Base-by-base conservation (phyloP, 2,329 filamentous ascomycete species). In the Aspergillus sojae region DNA sequence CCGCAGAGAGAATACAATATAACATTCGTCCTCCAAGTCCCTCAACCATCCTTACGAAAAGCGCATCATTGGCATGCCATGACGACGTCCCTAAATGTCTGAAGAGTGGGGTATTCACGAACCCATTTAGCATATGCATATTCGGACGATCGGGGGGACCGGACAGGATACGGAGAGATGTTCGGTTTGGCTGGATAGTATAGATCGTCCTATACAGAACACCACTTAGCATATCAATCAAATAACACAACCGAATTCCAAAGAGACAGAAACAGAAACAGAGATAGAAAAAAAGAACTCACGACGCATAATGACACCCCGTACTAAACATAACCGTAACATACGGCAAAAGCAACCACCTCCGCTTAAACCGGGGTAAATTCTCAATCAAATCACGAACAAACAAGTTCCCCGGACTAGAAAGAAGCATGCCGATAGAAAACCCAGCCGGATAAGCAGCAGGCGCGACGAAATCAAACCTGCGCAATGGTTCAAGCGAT, bases 271-370 rank as follows among this genome's bases (percentile, higher is more conserved):
- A 21, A 1, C 21, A 21, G 21, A 21, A 21, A 21, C 21, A 21
- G 21, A 34, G 3, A 1, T 1, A 21, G 1, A 28, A 39, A 28
- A 41, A 59, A 26, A 45, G 39, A 28, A 70, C 75, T 45, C 67
- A 78, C 74, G 78, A 80, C 28, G 77, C 78, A 62, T 78, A 81
- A 62, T 81, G 78, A 46, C 78, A 80, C 14, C 78, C 78, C 1
- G 79, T 80, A 64, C 77, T 80, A 65, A 81, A 81, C 79, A 81
- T 81, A 36, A 81, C 77, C 2, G 78, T 79, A 4, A 75, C 67
- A 56, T 81, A 80, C 0, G 79, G 77, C 36, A 81, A 63, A 3
- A 76, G 71, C 21, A 80, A 71, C 78, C 79, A 81, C n/a, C 74
- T 66, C 5, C 70, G 71, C 63, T 81, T 77, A 56, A 80, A 81